Evolutionary conservation across 352 stramenopile species (phyloP), one percentile per base, ranked within the genome.

Genomic region (Blastocystis sp.): DNA sequence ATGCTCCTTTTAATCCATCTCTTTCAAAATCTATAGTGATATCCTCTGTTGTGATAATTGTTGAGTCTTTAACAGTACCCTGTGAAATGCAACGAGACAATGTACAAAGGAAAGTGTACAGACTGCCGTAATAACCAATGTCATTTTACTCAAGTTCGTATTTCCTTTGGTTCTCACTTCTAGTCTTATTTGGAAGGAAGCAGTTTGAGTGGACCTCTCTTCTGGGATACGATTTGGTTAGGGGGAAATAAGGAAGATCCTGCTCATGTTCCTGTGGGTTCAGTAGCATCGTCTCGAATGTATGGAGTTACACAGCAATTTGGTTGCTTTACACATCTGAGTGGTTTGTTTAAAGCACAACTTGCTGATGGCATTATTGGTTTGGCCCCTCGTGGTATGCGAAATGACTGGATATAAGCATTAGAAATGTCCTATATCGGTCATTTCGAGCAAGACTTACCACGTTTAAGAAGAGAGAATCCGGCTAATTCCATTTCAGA

Each of bases 121-220:
- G 46, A 42, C 21, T 86, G 75, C 42, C 16, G 46, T 12, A 67
- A 86, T 58, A 24, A 42, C 16, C 35, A 59, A 7, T 86, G 75
- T 78, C 42, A 86, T 4, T 86, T 86, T 46, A 32, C 5, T 75
- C 75, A 86, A 42, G 75, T 86, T 32, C 7, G 6, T 1, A 19
- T 86, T 77, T 14, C 16, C 32, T 86, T 11, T 12, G 21, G 0
- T 56, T 37, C 46, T 14, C n/a, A n/a, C 16, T 42, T 67, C 2
- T 75, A 86, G 75, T 75, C 57, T 32, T 86, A 86, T 75, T n/a
- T 86, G 39, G 75, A 86, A 52, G 75, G 75, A 86, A 75, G 57
- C 43, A 49, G 39, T 58, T 21, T 86, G 14, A 57, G 57, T 29
- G 75, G 75, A 37, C 75, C 75, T 73, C 57, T 86, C 35, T 86